Evolutionary conservation across 176 grass and related monocot species (phyloP).

Genomic region (Thalia dealbata): DNA sequence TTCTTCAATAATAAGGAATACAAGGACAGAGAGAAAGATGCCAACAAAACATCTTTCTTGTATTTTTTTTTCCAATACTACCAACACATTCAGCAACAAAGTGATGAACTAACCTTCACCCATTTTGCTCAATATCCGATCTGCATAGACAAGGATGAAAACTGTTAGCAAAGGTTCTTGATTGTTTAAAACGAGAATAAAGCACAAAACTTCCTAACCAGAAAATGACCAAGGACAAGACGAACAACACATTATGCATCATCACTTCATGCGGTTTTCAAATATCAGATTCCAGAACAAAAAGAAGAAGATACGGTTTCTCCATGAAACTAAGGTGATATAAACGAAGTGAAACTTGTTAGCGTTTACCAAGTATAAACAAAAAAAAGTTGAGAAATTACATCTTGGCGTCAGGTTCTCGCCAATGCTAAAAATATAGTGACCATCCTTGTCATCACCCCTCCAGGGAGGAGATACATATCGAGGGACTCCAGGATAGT

Average conservation of each 20-base stretch:
- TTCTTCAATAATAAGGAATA: too few relatives aligned
- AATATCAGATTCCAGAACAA: neutral
- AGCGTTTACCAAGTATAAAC: neutral
- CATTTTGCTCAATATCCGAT: slow-evolving; percentile 98
- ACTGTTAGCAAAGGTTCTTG: neutral
- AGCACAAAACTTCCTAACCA: neutral
- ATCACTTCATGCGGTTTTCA: too few relatives aligned
- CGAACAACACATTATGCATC: neutral
- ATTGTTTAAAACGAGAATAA: neutral
- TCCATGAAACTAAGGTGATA: neutral
- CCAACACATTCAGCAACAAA: neutral
- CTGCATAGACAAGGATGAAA: slow-evolving; percentile 34
- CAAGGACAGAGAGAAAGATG: neutral
- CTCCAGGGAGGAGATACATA: slow-evolving; percentile 82
- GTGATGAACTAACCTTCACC: slow-evolving; percentile 68
- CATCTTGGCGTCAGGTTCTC: slow-evolving; percentile 87
- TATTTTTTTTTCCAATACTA: neutral
- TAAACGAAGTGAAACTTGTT: too few relatives aligned
- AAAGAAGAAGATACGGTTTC: neutral
- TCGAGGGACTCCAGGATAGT: slow-evolving; percentile 42
- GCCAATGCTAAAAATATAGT: slow-evolving; percentile 77
- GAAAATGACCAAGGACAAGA: neutral
- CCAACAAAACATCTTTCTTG: neutral
- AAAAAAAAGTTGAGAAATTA: slow-evolving; percentile 13
- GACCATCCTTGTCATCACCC: slow-evolving; percentile 88